These are phyloP conservation scores for Cyclocybe cylindracea DNA, from an alignment of 768 basidiomycete genomes.

Conservation along the genomic window DNA sequence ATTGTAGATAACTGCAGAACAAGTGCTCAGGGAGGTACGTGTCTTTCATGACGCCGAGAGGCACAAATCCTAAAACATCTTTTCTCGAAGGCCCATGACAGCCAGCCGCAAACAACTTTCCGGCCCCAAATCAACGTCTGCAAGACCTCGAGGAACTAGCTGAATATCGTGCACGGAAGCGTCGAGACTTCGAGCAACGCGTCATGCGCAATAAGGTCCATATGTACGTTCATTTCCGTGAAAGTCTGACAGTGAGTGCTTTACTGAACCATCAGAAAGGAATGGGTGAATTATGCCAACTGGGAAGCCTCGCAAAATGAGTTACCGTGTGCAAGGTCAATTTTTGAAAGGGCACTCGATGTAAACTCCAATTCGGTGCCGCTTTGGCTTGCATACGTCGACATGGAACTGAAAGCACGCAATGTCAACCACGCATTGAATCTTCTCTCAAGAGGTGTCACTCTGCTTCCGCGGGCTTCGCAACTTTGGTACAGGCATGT, in stretches of 20 bases:
- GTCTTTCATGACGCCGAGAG: not conserved
- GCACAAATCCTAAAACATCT: not conserved
- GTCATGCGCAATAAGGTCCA: too few relatives aligned
- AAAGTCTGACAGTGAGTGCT: too few relatives aligned
- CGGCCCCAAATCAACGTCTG: conserved; percentile 90
- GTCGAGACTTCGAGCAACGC: too few relatives aligned
- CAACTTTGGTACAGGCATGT: conserved; percentile 99
- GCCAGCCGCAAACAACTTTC: conserved; percentile 80
- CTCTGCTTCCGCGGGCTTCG: conserved; percentile 92
- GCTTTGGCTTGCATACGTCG: conserved; percentile 92
- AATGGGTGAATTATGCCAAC: not conserved
- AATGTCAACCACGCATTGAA: conserved; percentile 98
- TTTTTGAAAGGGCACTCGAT: conserved; percentile 96
- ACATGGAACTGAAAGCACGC: conserved; percentile 97
- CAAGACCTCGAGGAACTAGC: conserved; percentile 62
- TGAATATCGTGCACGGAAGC: too few relatives aligned
- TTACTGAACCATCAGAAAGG: conserved; percentile 34
- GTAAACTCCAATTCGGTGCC: conserved; percentile 89
- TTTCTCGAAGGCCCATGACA: conserved; percentile 77
- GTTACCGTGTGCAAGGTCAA: conserved; percentile 90
- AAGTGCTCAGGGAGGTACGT: conserved; percentile 85
- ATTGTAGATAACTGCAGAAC: conserved; percentile 90
- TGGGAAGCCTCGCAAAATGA: conserved; percentile 90
- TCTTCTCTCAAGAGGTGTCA: conserved; percentile 95
- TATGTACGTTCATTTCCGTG: too few relatives aligned